Percentiles rank a stretch among this genome's conserved stretches.
These are phyloP conservation scores for Botrytis pseudocinerea DNA, from an alignment of 2,329 filamentous ascomycete species.

Conservation along the genomic window DNA sequence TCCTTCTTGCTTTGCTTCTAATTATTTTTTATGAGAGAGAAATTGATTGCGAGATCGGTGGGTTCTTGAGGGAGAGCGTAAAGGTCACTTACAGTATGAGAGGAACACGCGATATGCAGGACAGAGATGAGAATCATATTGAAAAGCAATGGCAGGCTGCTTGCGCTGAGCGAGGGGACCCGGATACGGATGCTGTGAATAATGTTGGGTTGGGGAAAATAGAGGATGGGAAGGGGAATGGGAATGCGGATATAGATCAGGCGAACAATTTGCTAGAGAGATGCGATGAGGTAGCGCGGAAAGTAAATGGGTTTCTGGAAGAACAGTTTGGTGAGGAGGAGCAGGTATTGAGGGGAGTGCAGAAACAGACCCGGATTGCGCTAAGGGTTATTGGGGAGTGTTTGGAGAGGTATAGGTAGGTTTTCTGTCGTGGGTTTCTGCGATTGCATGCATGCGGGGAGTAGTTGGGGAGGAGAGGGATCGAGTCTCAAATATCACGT, in stretches of 20 bases:
- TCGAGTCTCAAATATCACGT: slow-evolving; percentile 5
- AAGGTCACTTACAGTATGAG: background rate
- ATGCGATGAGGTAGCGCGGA: slow-evolving; percentile 34
- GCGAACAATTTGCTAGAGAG: slow-evolving; percentile 20
- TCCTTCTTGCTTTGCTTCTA: slow-evolving; percentile 1
- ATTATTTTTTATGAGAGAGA: background rate
- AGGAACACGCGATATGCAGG: slow-evolving; percentile 4
- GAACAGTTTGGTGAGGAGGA: slow-evolving; percentile 30
- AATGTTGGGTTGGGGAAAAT: background rate
- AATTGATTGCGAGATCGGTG: background rate
- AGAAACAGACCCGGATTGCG: slow-evolving; percentile 72
- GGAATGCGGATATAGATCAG: background rate
- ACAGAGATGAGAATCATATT: slow-evolving; percentile 6
- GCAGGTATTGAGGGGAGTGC: slow-evolving; percentile 47
- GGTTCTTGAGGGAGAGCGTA: background rate
- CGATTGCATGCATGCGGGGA: background rate
- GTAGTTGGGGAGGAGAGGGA: background rate
- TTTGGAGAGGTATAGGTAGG: slow-evolving; percentile 70
- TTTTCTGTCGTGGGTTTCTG: background rate
- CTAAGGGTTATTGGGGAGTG: slow-evolving; percentile 75
- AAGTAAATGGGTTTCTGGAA: slow-evolving; percentile 38
- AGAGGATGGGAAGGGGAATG: background rate
- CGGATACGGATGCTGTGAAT: background rate
- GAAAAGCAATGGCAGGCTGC: slow-evolving; percentile 18
- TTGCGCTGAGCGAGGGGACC: slow-evolving; percentile 4